Percentiles rank a stretch among this genome's conserved stretches.
phyloP scores from a whole-genome alignment of 768 basidiomycete genomes.

The Suillus subluteus region DNA sequence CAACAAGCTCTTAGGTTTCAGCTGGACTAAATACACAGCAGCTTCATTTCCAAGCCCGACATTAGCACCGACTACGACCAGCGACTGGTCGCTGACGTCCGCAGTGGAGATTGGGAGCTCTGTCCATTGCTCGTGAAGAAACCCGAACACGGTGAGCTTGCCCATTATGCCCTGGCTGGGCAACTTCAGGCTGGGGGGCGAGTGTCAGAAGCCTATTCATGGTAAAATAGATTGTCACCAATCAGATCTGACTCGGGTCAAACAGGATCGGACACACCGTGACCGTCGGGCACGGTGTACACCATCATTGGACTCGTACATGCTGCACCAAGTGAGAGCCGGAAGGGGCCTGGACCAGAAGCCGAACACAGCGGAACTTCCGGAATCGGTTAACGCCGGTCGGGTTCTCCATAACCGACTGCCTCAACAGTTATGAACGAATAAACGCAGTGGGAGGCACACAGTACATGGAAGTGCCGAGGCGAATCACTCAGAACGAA shows the following conservation, averaged over 20 bases:
- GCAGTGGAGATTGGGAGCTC: slow-evolving; percentile 25
- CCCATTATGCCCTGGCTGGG: slow-evolving; percentile 23
- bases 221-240: no score
- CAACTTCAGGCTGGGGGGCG: background rate
- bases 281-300: no score
- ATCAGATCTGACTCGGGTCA: no score
- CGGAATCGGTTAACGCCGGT: background rate
- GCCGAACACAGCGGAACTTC: background rate
- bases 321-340: no score
- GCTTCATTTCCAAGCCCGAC: slow-evolving; percentile 36
- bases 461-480: background rate
- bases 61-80: slow-evolving; percentile 31
- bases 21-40: slow-evolving; percentile 28
- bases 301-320: no score
- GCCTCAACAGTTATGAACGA: background rate
- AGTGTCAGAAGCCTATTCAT: no score
- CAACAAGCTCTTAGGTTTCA: slow-evolving; percentile 25
- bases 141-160: slow-evolving; percentile 20
- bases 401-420: background rate
- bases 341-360: background rate
- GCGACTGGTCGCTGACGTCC: slow-evolving; percentile 26
- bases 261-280: no score
- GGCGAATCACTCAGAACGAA: background rate
- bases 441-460: background rate
- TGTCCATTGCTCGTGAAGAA: slow-evolving; percentile 34